These are phyloP conservation scores for Gillenia trifoliata DNA, from an alignment of 306 rosid genomes.

Conservation along the genomic window DNA sequence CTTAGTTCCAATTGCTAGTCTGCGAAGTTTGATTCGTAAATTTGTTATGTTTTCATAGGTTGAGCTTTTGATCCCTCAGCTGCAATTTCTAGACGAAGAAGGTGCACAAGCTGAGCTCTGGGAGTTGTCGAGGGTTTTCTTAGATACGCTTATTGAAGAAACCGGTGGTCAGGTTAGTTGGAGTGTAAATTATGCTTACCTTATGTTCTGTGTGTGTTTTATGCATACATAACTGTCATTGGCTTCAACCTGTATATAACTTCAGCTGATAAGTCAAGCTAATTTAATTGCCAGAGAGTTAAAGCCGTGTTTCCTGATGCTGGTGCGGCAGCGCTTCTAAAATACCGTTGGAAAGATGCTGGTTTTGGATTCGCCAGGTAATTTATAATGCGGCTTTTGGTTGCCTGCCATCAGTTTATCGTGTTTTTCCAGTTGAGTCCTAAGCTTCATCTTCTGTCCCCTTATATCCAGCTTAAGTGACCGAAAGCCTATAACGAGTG, in stretches of 20 bases:
- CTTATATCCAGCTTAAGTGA: slow-evolving; percentile 74
- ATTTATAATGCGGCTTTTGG: slow-evolving; percentile 21
- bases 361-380: slow-evolving; percentile 82
- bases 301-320: slow-evolving; percentile 97
- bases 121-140: slow-evolving; percentile 73
- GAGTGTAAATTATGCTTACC: too few species aligned
- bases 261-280: slow-evolving; percentile 24
- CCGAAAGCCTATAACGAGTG: slow-evolving; percentile 70
- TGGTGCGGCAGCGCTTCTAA: slow-evolving; percentile 93
- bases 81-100: slow-evolving; percentile 91
- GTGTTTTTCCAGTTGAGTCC: too few species aligned
- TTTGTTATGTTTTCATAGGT: slow-evolving; percentile 47
- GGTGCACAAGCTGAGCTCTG: slow-evolving; percentile 97
- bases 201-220: too few species aligned
- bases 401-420: too few species aligned
- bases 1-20: too few species aligned
- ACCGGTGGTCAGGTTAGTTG: slow-evolving; percentile 58
- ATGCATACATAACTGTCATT: neutral
- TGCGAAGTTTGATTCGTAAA: neutral
- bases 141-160: slow-evolving; percentile 73
- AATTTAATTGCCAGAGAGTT: slow-evolving; percentile 60
- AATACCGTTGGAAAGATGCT: slow-evolving; percentile 81
- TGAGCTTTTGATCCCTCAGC: slow-evolving; percentile 94
- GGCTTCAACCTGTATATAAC: neutral
- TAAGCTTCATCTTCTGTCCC: slow-evolving; percentile 13